A percentile compares a stretch with the other conserved stretches of the same genome.
Evolutionary conservation across 2,329 filamentous ascomycete species (phyloP).

Genomic region (Macrophomina pseudophaseolina): DNA sequence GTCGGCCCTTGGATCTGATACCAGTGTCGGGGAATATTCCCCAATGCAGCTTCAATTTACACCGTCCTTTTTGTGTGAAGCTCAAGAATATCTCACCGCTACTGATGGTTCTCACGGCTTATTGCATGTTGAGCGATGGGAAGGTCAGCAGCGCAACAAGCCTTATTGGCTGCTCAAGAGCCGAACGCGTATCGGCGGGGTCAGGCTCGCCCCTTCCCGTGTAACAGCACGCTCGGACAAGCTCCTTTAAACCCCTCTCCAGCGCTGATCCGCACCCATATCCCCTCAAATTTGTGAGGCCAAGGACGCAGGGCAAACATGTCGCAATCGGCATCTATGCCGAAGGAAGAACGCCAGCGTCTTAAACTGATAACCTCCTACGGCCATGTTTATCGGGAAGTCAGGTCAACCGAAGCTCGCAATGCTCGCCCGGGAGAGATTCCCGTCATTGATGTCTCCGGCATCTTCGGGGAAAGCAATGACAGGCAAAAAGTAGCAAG

Average conservation of each 20-base stretch:
- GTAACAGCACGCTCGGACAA: background rate
- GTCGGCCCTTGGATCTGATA: background rate
- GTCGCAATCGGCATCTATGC: background rate
- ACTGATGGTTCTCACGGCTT: conserved; percentile 2
- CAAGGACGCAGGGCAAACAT: background rate
- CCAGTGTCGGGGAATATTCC: background rate
- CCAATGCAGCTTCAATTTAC: background rate
- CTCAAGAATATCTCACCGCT: background rate
- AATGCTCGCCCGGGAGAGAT: conserved; percentile 41
- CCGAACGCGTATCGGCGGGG: conserved; percentile 9
- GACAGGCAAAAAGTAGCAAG: conserved; percentile 47
- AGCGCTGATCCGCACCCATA: background rate
- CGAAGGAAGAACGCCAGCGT: background rate
- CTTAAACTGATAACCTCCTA: conserved; percentile 10
- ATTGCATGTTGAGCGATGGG: background rate
- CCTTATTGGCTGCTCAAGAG: background rate
- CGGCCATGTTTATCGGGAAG: conserved; percentile 1
- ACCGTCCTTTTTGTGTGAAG: background rate
- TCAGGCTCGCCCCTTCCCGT: background rate
- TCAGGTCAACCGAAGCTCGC: conserved; percentile 10
- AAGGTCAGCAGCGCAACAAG: background rate
- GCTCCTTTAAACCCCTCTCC: background rate
- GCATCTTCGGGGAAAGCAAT: conserved; percentile 44
- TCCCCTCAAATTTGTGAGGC: background rate
- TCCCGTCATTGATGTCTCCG: conserved; percentile 40